These are phyloP conservation scores for Leishmania amazonensis DNA, from an alignment of 208 protist species.

Conservation along the genomic window DNA sequence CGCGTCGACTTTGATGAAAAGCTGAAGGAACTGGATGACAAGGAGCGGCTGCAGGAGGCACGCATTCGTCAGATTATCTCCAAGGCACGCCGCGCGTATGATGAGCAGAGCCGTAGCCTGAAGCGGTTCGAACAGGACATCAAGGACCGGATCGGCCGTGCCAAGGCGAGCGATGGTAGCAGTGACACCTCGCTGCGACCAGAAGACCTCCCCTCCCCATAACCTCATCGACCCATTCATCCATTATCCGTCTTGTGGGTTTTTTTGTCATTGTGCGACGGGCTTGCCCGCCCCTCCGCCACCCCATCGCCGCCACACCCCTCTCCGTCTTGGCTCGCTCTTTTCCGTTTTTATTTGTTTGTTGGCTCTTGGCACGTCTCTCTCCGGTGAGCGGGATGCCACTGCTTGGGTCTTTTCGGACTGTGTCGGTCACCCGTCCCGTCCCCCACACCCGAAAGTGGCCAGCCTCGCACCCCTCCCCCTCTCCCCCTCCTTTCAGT, in stretches of 20 bases:
- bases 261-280: too few relatives aligned
- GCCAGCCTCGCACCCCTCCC: not conserved
- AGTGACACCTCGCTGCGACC: conserved; percentile 12
- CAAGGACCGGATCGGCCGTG: conserved; percentile 27
- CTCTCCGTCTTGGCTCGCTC: not conserved
- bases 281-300: not conserved
- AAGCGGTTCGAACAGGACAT: conserved; percentile 53
- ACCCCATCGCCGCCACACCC: not conserved
- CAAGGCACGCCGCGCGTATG: conserved; percentile 46
- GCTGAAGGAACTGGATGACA: conserved; percentile 67
- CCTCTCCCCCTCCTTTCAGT: not conserved
- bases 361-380: conserved; percentile 3
- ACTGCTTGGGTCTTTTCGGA: not conserved
- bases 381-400: not conserved
- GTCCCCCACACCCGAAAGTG: not conserved
- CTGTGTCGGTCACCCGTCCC: not conserved
- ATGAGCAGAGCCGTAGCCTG: conserved; percentile 52
- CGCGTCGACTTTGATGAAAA: conserved; percentile 62
- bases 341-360: not conserved
- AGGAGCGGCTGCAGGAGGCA: conserved; percentile 53
- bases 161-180: conserved; percentile 5
- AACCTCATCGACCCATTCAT: too few relatives aligned
- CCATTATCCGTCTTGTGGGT: not conserved
- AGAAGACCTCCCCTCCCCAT: not conserved
- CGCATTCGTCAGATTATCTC: conserved; percentile 53